Conservation (phyloP, 1,284 basidiomycete species). For the Ceratobasidium sp. region DNA sequence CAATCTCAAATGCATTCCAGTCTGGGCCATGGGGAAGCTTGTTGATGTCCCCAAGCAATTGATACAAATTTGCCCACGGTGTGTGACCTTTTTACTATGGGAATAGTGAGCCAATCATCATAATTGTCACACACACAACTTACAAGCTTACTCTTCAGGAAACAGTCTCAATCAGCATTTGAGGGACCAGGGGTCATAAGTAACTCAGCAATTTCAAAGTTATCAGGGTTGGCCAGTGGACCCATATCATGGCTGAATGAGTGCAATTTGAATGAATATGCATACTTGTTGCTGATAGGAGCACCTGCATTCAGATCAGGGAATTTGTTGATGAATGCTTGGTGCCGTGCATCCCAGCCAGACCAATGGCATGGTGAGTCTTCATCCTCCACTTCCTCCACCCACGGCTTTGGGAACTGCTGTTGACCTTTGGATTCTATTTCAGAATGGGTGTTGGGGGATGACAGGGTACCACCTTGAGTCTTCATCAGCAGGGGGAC, state of each 20-base stretch:
- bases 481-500: no score
- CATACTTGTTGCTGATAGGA: no score
- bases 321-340: no score
- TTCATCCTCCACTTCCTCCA: no score
- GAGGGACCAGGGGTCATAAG: constrained; percentile 1
- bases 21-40: constrained; percentile 42
- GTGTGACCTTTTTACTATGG: not conserved
- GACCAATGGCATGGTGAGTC: no score
- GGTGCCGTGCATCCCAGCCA: no score
- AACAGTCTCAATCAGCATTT: not conserved
- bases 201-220: constrained; percentile 16
- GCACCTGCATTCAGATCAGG: no score
- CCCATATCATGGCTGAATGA: not conserved
- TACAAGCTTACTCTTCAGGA: constrained; percentile 8
- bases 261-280: no score
- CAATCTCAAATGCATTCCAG: constrained; percentile 41
- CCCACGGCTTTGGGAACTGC: no score
- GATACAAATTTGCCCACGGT: constrained; percentile 38
- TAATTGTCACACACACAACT: not conserved
- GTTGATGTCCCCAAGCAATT: constrained; percentile 43
- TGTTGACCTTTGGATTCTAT: no score
- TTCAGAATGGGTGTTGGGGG: no score
- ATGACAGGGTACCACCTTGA: no score
- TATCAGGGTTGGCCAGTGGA: not conserved
- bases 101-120: not conserved